Conservation (phyloP, 257 asterid genomes). For the Hygrophila difformis region DNA sequence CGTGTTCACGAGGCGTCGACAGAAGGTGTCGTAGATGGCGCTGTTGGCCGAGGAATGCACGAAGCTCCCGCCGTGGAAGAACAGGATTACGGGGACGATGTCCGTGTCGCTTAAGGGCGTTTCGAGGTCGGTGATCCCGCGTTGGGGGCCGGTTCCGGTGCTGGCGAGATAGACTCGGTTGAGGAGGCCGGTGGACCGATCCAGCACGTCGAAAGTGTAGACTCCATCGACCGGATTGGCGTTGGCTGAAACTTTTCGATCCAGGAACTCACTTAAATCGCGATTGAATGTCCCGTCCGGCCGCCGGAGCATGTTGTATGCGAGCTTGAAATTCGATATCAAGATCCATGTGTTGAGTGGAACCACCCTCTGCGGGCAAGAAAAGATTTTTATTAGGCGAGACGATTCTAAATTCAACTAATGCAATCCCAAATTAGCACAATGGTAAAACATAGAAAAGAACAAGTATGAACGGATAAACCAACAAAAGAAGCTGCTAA, state of each 20-base stretch:
- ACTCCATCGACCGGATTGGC: slow-evolving; percentile 65
- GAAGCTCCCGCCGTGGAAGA: slow-evolving; percentile 90
- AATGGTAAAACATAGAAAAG: too few relatives aligned
- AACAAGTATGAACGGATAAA: too few relatives aligned
- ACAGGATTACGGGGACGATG: slow-evolving; percentile 60
- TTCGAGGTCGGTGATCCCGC: slow-evolving; percentile 43
- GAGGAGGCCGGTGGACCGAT: slow-evolving; percentile 53
- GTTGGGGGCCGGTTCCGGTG: slow-evolving; percentile 18
- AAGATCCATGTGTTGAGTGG: slow-evolving; percentile 86
- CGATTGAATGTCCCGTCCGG: slow-evolving; percentile 89
- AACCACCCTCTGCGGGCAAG: slow-evolving; percentile 78
- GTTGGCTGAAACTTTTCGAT: slow-evolving; percentile 70
- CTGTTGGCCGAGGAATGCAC: slow-evolving; percentile 83
- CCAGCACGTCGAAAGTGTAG: slow-evolving; percentile 63
- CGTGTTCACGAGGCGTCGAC: slow-evolving; percentile 63
- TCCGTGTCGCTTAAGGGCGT: slow-evolving; percentile 45
- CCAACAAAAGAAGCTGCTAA: too few relatives aligned
- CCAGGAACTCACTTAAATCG: slow-evolving; percentile 60
- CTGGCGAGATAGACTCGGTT: slow-evolving; percentile 54
- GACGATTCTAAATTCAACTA: too few relatives aligned
- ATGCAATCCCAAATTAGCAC: too few relatives aligned
- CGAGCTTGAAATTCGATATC: slow-evolving; percentile 77
- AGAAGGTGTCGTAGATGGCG: slow-evolving; percentile 73
- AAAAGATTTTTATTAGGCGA: too few relatives aligned
- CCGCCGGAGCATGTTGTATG: slow-evolving; percentile 71